Base-by-base conservation (phyloP, 148 eudicot species). In the Nyssa sinensis region DNA sequence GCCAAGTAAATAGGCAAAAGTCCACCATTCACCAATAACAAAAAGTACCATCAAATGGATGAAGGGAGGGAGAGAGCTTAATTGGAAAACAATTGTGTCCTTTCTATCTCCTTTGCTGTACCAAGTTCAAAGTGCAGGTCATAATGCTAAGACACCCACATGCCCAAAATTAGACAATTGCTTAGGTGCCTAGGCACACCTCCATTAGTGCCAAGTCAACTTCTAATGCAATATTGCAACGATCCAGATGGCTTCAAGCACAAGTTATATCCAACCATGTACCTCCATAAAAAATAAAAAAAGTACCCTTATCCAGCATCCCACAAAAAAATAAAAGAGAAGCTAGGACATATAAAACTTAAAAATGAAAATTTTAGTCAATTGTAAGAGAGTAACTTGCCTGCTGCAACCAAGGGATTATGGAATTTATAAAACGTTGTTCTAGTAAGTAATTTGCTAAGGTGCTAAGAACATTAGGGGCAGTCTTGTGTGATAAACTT, bases 331-430 rank as follows among this genome's bases (percentile, higher is more conserved):
- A 35, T 13, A 34, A 33, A 65, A 33, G 68, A 23, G 47, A 65
- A n/a, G 5, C 19, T 8, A 65, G 10, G 29, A 65, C 19, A n/a
- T 37, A 34, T 2, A 19, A 13, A 35, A 75, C 13, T n/a, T 57
- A 32, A 59, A 8, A 6, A 39, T 32, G 11, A 17, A 39, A 23
- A 27, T 29, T 13, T 21, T 12, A 33, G 19, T 44, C 39, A 55
- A 34, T 51, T 66, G 37, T 53, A 74, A 70, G 17, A 66, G 53
- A 60, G 44, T 62, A 74, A 73, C 78, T 84, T 87, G 83, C 98
- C 96, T 93, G 98, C 71, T 82, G 93, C 81, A 93, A 76, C 98
- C 96, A 93, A 66, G 98, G 94, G 71, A 93, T 80, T 29, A 87
- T 80, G 32, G 87, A 76, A 79, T 78, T 88, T 65, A 85, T 66